These are phyloP conservation scores for Neopestalotiopsis rosae DNA, from an alignment of 2,329 filamentous ascomycete species.

Conservation along the genomic window DNA sequence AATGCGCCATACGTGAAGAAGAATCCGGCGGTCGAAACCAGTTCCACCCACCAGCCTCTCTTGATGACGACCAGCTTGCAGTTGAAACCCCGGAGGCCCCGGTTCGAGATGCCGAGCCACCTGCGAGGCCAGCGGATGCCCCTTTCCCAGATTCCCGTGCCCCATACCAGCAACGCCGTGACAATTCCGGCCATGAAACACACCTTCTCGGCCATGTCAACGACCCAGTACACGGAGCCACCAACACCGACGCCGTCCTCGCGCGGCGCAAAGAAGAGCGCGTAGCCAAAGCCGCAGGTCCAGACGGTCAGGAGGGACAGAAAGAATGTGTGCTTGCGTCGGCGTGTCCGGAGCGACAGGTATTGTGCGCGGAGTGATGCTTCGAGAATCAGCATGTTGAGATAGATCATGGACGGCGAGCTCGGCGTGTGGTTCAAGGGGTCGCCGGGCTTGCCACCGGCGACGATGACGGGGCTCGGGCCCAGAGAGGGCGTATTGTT, in stretches of 20 bases:
- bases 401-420: constrained; percentile 93
- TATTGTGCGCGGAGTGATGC: constrained; percentile 92
- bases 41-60: constrained; percentile 80
- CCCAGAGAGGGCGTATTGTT: constrained; percentile 48
- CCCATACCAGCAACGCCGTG: constrained; percentile 87
- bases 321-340: constrained; percentile 93
- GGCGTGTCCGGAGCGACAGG: constrained; percentile 83
- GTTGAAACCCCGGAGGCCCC: constrained; percentile 90
- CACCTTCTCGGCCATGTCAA: constrained; percentile 89
- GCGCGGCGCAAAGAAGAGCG: constrained; percentile 91
- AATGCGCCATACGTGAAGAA: constrained; percentile 78
- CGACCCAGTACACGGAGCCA: constrained; percentile 94
- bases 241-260: constrained; percentile 92
- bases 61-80: constrained; percentile 92
- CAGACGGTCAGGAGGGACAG: constrained; percentile 79
- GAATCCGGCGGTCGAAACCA: constrained; percentile 74
- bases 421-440: constrained; percentile 84
- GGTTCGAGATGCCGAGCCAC: constrained; percentile 88
- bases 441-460: constrained; percentile 59
- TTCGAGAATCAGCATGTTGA: constrained; percentile 96
- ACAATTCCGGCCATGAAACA: constrained; percentile 90
- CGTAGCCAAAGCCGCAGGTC: constrained; percentile 86
- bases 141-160: constrained; percentile 93
- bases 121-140: constrained; percentile 92
- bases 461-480: constrained; percentile 47